Evolutionary conservation across 2,329 filamentous ascomycete genomes (phyloP), one percentile per base, ranked within the genome.

Genomic region (Aureobasidium sp.): DNA sequence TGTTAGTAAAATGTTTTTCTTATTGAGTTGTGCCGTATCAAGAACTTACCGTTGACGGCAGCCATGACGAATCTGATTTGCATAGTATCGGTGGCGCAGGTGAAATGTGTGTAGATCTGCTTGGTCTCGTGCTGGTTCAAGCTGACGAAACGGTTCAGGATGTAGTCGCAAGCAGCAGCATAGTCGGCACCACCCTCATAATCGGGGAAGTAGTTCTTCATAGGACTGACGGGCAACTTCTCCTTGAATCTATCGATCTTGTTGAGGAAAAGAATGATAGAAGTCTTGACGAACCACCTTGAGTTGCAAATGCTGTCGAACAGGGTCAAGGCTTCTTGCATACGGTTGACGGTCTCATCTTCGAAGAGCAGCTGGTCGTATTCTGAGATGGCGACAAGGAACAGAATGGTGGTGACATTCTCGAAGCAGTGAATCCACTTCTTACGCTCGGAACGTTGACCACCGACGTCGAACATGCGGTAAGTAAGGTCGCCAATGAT

Each of bases 21-120:
- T 5, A 20, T 20, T 20, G 3, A 50, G 53, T 47, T 56, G 8
- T 26, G 23, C 13, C 57, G 65, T 44, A 60, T 23, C 41, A 61
- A 0, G 12, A 51, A 75, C 87, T 72, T 83, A 96, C 92, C 92
- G 79, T 99, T 99, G 73, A 99, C 94, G 69, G 94, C 94, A 65
- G 93, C 92, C 94, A 99, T 99, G 78, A 99, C 94, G 82, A 99
- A 97, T 73, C 94, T 88, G 71, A 99, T 99, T 78, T 99, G 94
- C 72, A 94, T 97, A 36, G 94, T 99, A 75, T 99, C 94, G 53
- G 94, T 99, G 65, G 94, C 94, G 76, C 94, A 97, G 56, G 94
- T 99, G 79, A 99, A 99, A 78, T 97, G 94, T 64, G 94, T 99
- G 83, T 99, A 99, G 76, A 99, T 97, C 77, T 99, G 94, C 83